Percentiles rank a stretch among this genome's conserved stretches.
phyloP scores from a whole-genome alignment of 331 rosid species.

The Erythrophleum ivorense region DNA sequence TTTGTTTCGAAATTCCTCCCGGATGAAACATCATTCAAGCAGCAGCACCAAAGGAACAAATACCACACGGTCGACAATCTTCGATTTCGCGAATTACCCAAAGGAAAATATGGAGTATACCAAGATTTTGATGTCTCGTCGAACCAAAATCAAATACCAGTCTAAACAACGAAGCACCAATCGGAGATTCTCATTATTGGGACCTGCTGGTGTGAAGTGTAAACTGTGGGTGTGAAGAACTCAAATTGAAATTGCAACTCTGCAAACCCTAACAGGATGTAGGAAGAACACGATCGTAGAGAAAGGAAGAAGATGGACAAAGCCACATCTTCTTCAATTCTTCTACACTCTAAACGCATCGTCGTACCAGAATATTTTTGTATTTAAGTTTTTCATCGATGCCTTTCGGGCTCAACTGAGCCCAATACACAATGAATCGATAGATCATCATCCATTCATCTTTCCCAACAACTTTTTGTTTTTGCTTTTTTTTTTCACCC shows the following conservation, averaged over 20 bases:
- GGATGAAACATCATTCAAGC: constrained; percentile 67
- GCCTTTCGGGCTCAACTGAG: constrained; percentile 18
- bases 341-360: constrained; percentile 1
- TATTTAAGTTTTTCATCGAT: neutral
- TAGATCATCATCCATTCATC: neutral
- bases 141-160: constrained; percentile 21
- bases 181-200: neutral
- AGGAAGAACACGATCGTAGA: neutral
- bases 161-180: neutral
- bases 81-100: neutral
- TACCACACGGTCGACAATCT: neutral
- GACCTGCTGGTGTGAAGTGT: neutral
- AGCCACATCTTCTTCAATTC: neutral
- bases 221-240: neutral
- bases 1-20: constrained; percentile 70
- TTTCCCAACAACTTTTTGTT: neutral
- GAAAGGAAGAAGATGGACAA: constrained; percentile 2
- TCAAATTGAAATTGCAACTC: neutral
- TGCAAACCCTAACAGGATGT: constrained; percentile 5
- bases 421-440: constrained; percentile 2
- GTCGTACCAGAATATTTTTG: neutral
- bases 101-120: constrained; percentile 19
- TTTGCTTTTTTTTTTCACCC: neutral
- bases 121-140: constrained; percentile 22
- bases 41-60: constrained; percentile 16